phyloP scores from a whole-genome alignment of 257 asterid genomes.

The Gentiana straminea region DNA sequence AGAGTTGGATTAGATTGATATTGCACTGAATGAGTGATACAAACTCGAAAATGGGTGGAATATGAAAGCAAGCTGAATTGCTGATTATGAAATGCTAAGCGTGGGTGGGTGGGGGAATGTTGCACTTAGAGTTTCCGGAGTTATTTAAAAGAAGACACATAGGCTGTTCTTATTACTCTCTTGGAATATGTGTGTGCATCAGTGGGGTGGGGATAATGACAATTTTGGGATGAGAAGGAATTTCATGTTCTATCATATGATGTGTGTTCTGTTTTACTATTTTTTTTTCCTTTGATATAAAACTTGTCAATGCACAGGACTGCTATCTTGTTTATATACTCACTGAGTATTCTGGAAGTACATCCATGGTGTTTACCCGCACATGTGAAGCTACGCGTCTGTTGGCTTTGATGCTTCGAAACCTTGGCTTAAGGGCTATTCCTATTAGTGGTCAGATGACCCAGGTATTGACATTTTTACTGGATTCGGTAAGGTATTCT shows the following conservation, averaged over 20 bases:
- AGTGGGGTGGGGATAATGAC: not conserved
- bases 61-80: no score
- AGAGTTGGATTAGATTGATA: no score
- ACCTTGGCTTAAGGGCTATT: constrained; percentile 74
- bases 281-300: not conserved
- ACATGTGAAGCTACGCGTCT: constrained; percentile 78
- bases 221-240: not conserved
- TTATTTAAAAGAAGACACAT: no score
- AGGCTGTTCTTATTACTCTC: not conserved
- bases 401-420: constrained; percentile 63
- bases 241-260: no score
- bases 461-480: constrained; percentile 40
- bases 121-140: no score
- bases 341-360: constrained; percentile 58
- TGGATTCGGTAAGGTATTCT: not conserved
- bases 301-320: constrained; percentile 33
- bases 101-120: no score
- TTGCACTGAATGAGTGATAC: no score
- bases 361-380: constrained; percentile 89
- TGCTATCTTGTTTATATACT: constrained; percentile 81
- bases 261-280: not conserved
- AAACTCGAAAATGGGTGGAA: no score
- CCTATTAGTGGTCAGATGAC: constrained; percentile 96
- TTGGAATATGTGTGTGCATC: not conserved
- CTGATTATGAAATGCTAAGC: no score